Conservation (phyloP, 805 yeast species). For the Candida tibetensis region DNA sequence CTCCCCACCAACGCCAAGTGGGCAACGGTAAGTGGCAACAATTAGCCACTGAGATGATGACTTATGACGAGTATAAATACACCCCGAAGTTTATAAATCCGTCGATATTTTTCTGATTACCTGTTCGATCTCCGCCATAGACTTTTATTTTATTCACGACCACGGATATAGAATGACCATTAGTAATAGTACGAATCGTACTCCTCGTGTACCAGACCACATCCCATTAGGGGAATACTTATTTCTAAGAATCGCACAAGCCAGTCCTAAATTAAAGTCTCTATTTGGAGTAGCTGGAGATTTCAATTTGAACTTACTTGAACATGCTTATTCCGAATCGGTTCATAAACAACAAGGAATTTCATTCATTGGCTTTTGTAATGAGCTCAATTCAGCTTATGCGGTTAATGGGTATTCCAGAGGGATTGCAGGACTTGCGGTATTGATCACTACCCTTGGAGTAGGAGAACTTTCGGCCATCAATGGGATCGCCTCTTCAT, state of each 20-base stretch:
- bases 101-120: too few species aligned
- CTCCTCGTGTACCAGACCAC: constrained; percentile 2
- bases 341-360: constrained; percentile 34
- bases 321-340: constrained; percentile 53
- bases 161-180: too few species aligned
- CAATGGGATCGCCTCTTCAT: constrained; percentile 80
- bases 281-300: constrained; percentile 82
- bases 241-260: constrained; percentile 52
- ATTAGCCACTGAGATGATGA: too few species aligned
- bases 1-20: too few species aligned
- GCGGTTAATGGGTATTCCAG: constrained; percentile 89
- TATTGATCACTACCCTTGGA: constrained; percentile 71
- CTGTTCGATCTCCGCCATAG: too few species aligned
- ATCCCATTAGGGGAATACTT: constrained; percentile 65
- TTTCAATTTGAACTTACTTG: constrained; percentile 65
- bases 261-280: constrained; percentile 49
- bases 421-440: constrained; percentile 57
- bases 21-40: too few species aligned
- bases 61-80: too few species aligned
- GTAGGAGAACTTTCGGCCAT: constrained; percentile 87
- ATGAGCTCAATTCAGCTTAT: constrained; percentile 86
- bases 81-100: too few species aligned
- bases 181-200: too few species aligned
- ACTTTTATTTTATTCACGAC: too few species aligned
- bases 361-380: constrained; percentile 81